A percentile compares a stretch with the other conserved stretches of the same genome.
Conservation (phyloP, 2,329 filamentous ascomycete species). For the Ophiosphaerella herpotricha region DNA sequence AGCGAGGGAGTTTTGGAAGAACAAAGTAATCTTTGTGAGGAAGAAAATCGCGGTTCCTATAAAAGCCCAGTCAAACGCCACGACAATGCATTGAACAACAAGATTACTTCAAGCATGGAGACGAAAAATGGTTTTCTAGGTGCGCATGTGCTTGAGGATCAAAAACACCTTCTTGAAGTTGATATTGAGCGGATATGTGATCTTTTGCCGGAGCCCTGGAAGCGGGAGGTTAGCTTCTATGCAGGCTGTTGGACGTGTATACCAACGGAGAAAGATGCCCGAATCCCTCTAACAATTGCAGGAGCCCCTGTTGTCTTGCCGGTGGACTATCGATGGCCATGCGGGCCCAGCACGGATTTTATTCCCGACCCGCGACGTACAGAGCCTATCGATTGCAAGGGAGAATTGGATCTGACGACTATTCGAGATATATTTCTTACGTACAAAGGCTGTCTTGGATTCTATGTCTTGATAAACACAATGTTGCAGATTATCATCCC, state of each 20-base stretch:
- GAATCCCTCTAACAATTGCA: conserved; percentile 19
- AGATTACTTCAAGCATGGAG: too few species aligned
- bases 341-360: conserved; percentile 11
- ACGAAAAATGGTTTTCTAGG: not conserved
- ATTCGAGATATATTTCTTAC: conserved; percentile 21
- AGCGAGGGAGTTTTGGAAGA: too few species aligned
- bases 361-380: conserved; percentile 20
- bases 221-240: conserved; percentile 14
- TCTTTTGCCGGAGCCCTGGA: conserved; percentile 1
- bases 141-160: not conserved
- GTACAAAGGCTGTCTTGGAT: conserved; percentile 20
- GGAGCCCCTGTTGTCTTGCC: conserved; percentile 18
- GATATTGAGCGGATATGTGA: not conserved
- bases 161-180: not conserved
- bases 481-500: conserved; percentile 20
- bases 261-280: conserved; percentile 7
- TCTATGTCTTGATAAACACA: conserved; percentile 21
- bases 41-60: too few species aligned
- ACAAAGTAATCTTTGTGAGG: too few species aligned
- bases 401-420: conserved; percentile 6
- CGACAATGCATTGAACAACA: too few species aligned
- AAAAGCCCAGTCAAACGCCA: too few species aligned
- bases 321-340: conserved; percentile 23
- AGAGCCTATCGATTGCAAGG: conserved; percentile 12
- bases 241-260: conserved; percentile 20